phyloP scores from a whole-genome alignment of 1,284 basidiomycete genomes.

The Ganoderma boninense region DNA sequence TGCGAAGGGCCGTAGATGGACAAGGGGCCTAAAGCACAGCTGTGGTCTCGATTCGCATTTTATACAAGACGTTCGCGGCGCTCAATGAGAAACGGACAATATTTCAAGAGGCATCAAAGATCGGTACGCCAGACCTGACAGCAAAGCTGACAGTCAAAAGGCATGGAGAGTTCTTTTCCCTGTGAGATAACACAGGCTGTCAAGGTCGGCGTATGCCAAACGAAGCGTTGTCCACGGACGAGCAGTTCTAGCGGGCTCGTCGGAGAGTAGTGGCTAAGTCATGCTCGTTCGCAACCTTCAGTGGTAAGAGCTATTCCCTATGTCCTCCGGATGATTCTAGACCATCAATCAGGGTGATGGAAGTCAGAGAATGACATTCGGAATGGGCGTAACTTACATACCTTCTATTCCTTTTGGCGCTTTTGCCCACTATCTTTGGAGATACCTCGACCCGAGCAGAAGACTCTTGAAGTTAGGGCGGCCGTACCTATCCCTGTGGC shows the following conservation, averaged over 20 bases:
- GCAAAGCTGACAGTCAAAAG: not conserved
- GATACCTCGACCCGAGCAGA: too few relatives aligned
- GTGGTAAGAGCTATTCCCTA: not conserved
- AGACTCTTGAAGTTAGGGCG: too few relatives aligned
- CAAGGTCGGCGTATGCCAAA: not conserved
- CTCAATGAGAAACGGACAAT: not conserved
- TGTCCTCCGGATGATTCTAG: constrained; percentile 5
- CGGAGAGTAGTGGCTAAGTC: not conserved
- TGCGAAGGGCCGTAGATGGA: not conserved
- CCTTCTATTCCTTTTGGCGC: too few relatives aligned
- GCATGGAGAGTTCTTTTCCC: not conserved
- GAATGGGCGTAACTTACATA: too few relatives aligned
- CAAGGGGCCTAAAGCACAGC: not conserved
- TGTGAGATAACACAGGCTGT: not conserved
- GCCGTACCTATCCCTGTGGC: not conserved
- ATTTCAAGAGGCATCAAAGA: not conserved
- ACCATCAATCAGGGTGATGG: not conserved
- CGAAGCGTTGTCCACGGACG: not conserved
- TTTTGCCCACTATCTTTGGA: too few relatives aligned
- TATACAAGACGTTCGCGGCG: not conserved
- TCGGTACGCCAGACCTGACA: not conserved
- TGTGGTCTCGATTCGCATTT: not conserved
- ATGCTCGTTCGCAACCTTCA: not conserved
- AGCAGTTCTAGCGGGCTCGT: not conserved
- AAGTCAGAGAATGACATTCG: not conserved